phyloP scores from a whole-genome alignment of 768 basidiomycete genomes.

The Suillus variegatus region DNA sequence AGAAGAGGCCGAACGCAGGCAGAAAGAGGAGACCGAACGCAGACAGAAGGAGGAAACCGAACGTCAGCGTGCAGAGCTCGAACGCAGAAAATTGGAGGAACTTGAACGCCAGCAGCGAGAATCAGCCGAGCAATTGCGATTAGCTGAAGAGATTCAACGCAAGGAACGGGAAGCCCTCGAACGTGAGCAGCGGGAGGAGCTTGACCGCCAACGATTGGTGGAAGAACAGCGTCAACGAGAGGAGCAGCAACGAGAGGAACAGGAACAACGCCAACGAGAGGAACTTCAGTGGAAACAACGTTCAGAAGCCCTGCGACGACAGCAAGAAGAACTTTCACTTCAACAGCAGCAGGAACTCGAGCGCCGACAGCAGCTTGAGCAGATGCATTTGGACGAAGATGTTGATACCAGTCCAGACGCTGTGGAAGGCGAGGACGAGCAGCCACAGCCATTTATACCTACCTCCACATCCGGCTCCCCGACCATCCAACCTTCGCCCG shows the following conservation, averaged over 20 bases:
- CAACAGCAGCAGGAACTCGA: constrained; percentile 6
- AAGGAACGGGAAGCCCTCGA: neutral
- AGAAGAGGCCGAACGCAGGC: constrained; percentile 11
- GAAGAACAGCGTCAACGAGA: constrained; percentile 2
- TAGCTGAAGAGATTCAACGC: constrained; percentile 5
- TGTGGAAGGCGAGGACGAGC: constrained; percentile 48
- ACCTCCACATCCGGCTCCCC: neutral
- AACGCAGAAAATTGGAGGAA: constrained; percentile 12
- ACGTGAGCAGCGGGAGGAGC: neutral
- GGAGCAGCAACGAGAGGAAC: neutral
- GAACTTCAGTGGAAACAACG: constrained; percentile 8
- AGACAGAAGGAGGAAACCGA: constrained; percentile 15
- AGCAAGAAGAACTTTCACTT: constrained; percentile 1
- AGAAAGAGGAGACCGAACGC: constrained; percentile 16
- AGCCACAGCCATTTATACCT: neutral
- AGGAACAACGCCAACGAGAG: constrained; percentile 1
- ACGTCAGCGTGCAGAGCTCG: constrained; percentile 24
- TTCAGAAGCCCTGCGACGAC: constrained; percentile 1
- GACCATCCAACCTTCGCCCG: neutral
- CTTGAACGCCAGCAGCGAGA: constrained; percentile 10
- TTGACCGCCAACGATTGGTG: neutral
- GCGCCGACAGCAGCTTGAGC: constrained; percentile 5
- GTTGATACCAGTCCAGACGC: constrained; percentile 28
- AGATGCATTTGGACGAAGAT: constrained; percentile 13
- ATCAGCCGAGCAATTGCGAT: constrained; percentile 10